A percentile compares a stretch with the other conserved stretches of the same genome.
Evolutionary conservation across 208 protist species (phyloP).

Genomic region (Leishmania braziliensis): DNA sequence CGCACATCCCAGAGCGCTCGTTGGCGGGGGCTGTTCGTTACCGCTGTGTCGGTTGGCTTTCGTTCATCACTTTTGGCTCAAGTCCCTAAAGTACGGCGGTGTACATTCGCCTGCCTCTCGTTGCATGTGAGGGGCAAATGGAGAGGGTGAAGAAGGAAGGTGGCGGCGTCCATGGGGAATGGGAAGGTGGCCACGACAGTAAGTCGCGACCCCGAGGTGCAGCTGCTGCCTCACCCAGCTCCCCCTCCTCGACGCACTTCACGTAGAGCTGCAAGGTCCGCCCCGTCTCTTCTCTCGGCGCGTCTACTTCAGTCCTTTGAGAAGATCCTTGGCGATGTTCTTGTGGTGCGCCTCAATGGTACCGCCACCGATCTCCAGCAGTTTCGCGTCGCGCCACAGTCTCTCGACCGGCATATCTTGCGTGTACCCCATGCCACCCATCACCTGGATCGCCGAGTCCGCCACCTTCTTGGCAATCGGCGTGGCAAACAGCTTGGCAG

Average conservation of each 20-base stretch:
- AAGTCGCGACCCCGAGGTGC: background rate
- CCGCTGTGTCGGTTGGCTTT: background rate
- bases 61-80: background rate
- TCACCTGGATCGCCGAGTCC: constrained; percentile 94
- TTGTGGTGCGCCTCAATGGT: constrained; percentile 87
- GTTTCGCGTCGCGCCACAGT: constrained; percentile 95
- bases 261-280: background rate
- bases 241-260: background rate
- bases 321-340: constrained; percentile 80
- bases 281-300: background rate
- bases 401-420: constrained; percentile 95
- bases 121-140: background rate
- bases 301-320: constrained; percentile 23
- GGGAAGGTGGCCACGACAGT: background rate
- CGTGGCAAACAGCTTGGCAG: constrained; percentile 93
- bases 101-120: background rate
- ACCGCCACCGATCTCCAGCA: constrained; percentile 93
- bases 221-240: background rate
- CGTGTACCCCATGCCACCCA: constrained; percentile 96
- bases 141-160: background rate
- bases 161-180: background rate
- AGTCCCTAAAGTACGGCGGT: background rate
- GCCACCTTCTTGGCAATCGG: constrained; percentile 94
- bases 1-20: no score
- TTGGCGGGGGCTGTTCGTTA: no score